These are phyloP conservation scores for Zhuliangozyma blackwelliae DNA, from an alignment of 1,139 yeast species.

Conservation along the genomic window DNA sequence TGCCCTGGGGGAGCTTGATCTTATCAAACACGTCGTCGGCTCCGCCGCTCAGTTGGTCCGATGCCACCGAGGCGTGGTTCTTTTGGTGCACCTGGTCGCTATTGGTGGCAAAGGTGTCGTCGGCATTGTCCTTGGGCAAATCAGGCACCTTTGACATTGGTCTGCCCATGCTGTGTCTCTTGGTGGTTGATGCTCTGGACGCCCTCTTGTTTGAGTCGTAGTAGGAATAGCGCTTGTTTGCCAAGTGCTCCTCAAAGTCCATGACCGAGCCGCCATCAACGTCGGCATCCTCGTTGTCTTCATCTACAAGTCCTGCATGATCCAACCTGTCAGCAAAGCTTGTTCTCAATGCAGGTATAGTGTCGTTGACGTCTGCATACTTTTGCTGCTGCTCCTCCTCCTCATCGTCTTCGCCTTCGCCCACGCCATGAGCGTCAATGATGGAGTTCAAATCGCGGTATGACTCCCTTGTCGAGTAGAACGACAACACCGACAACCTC, in stretches of 20 bases:
- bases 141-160: conserved; percentile 32
- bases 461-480: conserved; percentile 65
- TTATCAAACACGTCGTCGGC: conserved; percentile 36
- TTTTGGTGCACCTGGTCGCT: conserved; percentile 21
- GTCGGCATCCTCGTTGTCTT: conserved; percentile 26
- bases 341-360: conserved; percentile 32
- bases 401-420: conserved; percentile 23
- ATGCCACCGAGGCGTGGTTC: conserved; percentile 9
- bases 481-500: conserved; percentile 63
- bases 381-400: conserved; percentile 18
- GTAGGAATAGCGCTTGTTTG: conserved; percentile 36
- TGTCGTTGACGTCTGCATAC: conserved; percentile 19
- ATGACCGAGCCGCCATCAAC: conserved; percentile 36
- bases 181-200: conserved; percentile 19
- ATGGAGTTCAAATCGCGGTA: conserved; percentile 58
- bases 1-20: conserved; percentile 40
- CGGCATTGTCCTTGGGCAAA: conserved; percentile 23
- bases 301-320: conserved; percentile 30
- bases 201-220: conserved; percentile 23
- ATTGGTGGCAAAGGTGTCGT: conserved; percentile 37
- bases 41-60: conserved; percentile 12
- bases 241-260: conserved; percentile 43
- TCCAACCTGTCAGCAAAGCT: conserved; percentile 44
- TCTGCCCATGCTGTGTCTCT: conserved; percentile 19
- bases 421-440: conserved; percentile 22